phyloP scores from a whole-genome alignment of 2,329 filamentous ascomycete genomes.

The Raffaelea deltoideospora region DNA sequence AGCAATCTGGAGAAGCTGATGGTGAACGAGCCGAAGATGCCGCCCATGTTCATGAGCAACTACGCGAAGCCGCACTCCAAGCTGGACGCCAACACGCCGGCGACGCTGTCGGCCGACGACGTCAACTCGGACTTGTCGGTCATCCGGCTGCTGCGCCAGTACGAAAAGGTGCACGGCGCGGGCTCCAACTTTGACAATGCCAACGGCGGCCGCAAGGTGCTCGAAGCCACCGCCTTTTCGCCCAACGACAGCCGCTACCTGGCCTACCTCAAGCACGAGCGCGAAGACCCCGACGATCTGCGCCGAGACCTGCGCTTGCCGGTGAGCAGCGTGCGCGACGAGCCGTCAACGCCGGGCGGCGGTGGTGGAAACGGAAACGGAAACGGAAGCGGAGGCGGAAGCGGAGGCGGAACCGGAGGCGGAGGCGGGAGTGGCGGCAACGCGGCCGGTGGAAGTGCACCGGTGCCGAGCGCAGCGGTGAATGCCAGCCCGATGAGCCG shows the following conservation, averaged over 20 bases:
- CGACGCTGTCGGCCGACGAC: conserved; percentile 33
- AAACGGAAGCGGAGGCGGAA: conserved; percentile 15
- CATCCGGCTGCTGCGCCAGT: conserved; percentile 42
- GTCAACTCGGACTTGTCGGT: conserved; percentile 39
- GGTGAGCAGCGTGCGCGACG: conserved; percentile 26
- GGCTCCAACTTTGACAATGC: conserved; percentile 40
- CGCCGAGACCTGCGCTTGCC: conserved; percentile 35
- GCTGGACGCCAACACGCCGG: conserved; percentile 40
- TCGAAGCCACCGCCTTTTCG: conserved; percentile 37
- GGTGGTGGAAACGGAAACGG: conserved; percentile 5
- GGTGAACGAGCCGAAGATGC: conserved; percentile 41
- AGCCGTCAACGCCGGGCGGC: conserved; percentile 18
- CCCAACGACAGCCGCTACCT: conserved; percentile 32
- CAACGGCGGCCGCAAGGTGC: conserved; percentile 36
- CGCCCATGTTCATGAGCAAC: conserved; percentile 38
- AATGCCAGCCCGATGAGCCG: conserved; percentile 36
- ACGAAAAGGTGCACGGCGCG: conserved; percentile 34
- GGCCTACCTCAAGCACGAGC: conserved; percentile 28
- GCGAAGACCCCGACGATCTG: conserved; percentile 31
- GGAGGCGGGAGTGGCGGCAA: conserved; percentile 5
- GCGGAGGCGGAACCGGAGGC: neutral
- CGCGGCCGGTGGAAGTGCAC: neutral
- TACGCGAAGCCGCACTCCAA: conserved; percentile 43
- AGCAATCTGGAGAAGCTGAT: conserved; percentile 42
- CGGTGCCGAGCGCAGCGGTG: conserved; percentile 6